Evolutionary conservation across 1,139 yeast genomes (phyloP), one percentile per base, ranked within the genome.

Genomic region (Yamadazyma diddensiae): DNA sequence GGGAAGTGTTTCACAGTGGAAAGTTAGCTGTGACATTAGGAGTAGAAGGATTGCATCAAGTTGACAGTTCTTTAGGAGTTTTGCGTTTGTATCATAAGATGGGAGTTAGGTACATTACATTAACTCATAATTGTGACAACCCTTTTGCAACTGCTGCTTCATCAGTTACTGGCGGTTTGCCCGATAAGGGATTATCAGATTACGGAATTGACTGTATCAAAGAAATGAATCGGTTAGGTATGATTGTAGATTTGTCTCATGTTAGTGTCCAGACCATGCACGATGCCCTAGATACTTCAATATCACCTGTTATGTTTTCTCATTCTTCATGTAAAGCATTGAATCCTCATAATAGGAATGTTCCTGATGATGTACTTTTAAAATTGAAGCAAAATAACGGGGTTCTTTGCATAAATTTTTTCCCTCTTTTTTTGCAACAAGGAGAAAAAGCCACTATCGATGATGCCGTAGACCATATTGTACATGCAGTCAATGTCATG

Each of bases 101-200:
- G 15, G 79, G 79, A 5, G 75, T 73, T 10, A 50, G 77, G 28
- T 73, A 73, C 44, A 67, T 70, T 28, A 73, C 79, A 0, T 45
- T 73, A 31, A 72, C 77, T 2, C 79, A 73, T 39, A 73, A 72
- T 42, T 71, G 79, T 49, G 77, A 73, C 43, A 73, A 73, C 37
- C 77, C 77, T 1, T 73, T 70, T 49, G 77, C 79, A 3, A 72
- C 77, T 10, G 74, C 78, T 9, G 76, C 77, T 5, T 58, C 70
- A 12, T 59, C 73, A 0, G 59, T 62, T 4, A 39, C 65, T 5
- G 74, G 60, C 14, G 77, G 77, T 0, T 53, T 59, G 23, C 57
- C 57, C 2, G 77, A 72, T 43, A 53, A 52, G 9, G 79, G 79
- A 0, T 52, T 73, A 30, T 56, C 72, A 4, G 51, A 51, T 0